Percentiles rank a stretch among this genome's conserved stretches.
Evolutionary conservation across 345 rosid species (phyloP).

Genomic region (Toxicodendron radicans): DNA sequence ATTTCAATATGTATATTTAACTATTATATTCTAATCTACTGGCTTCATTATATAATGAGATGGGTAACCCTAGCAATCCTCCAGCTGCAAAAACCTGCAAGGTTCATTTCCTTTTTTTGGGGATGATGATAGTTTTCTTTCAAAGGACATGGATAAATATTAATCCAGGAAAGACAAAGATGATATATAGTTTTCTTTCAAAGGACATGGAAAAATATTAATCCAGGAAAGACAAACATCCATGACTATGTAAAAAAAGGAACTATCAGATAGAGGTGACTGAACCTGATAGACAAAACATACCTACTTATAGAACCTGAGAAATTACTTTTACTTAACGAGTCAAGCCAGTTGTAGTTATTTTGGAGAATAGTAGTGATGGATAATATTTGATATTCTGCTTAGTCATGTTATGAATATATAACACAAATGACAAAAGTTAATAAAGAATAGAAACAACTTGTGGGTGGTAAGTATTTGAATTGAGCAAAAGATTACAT

Average conservation of each 20-base stretch:
- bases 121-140: neutral
- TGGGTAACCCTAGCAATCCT: neutral
- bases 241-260: neutral
- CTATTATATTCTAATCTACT: too few relatives aligned
- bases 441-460: neutral
- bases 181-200: neutral
- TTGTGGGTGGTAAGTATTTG: neutral
- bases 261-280: neutral
- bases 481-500: neutral
- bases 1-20: neutral
- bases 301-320: neutral
- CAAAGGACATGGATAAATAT: neutral
- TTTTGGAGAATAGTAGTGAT: neutral
- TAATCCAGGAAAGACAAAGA: neutral
- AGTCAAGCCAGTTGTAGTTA: neutral
- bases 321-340: neutral
- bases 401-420: neutral
- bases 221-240: neutral
- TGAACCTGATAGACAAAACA: slow-evolving; percentile 4
- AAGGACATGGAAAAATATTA: neutral
- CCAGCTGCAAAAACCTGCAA: neutral
- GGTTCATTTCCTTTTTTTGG: neutral
- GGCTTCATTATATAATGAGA: too few relatives aligned
- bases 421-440: neutral
- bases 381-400: slow-evolving; percentile 10